Evolutionary conservation across 1,284 basidiomycete species (phyloP), one percentile per base, ranked within the genome.

Genomic region (Mycena citricolor): DNA sequence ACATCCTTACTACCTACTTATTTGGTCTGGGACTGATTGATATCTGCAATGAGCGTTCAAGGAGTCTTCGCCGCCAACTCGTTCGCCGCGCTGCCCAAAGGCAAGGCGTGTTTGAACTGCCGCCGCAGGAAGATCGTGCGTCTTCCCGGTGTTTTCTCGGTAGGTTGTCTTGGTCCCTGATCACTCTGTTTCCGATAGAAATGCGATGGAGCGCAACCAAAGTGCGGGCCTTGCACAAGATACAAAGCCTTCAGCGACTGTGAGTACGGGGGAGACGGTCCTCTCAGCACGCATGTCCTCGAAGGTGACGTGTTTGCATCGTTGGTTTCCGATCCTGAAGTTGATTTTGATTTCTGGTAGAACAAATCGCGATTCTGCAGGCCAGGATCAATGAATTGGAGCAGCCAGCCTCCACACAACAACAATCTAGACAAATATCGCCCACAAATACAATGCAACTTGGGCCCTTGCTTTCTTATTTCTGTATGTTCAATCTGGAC

Each of bases 291-390:
- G 8, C 33, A 51, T 20, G 38, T 51, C 8, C 44, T 51, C 24
- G 49, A 51, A 37, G 49, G 49, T 47, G n/a, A 26, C 14, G 8
- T 4, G 2, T 11, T 16, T 29, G 1, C 16, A n/a, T n/a, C n/a
- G n/a, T 28, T 8, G n/a, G n/a, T 23, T 20, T 30, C 4, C 13
- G 14, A 12, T 12, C 8, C 4, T 20, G 5, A 4, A 30, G 4
- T 19, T 33, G 4, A 30, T 20, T 14, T 5, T 8, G 24, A 16
- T 19, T 8, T 11, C 17, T 41, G 6, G 4, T 20, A 51, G 44
- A 51, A n/a, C 45, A 51, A 39, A 51, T 51, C 14, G 28, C 40
- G 10, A 37, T 47, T 12, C 25, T 51, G 5, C 49, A 47, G 14
- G 19, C 23, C 40, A 44, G 49, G 6, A 47, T 51, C 30, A 34